Conservation (phyloP, 495 filamentous ascomycete species). For the Massariosphaeria phaeospora region DNA sequence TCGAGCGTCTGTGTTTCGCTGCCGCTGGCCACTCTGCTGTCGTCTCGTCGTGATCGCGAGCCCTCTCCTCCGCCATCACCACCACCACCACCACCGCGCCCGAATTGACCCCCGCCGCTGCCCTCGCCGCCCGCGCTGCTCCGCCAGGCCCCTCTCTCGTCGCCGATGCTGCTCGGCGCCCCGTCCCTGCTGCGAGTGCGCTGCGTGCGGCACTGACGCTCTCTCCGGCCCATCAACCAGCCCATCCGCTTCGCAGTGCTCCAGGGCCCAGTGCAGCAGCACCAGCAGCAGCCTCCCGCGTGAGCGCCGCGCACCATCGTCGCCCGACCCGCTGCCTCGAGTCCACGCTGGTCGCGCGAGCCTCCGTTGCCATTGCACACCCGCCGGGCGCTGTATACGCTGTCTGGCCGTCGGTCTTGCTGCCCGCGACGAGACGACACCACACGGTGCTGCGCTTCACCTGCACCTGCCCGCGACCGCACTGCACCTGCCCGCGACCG, state of each 20-base stretch:
- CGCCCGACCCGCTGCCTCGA: no score
- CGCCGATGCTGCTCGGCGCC: conserved; percentile 18
- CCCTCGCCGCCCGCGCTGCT: background rate
- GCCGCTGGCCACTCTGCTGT: background rate
- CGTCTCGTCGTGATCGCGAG: background rate
- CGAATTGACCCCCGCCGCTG: conserved; percentile 6
- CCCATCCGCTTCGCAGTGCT: no score
- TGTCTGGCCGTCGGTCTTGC: no score
- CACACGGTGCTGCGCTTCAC: background rate
- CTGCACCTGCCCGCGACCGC: background rate
- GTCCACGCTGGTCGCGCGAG: no score
- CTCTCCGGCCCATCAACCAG: no score
- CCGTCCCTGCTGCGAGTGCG: conserved; percentile 17
- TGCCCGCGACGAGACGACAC: background rate
- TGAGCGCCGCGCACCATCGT: background rate
- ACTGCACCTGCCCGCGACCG: background rate
- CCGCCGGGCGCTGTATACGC: background rate
- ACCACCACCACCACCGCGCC: background rate
- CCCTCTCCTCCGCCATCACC: background rate
- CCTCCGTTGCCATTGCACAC: background rate
- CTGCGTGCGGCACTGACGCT: conserved; percentile 27
- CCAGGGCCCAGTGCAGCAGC: background rate
- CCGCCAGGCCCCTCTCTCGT: background rate
- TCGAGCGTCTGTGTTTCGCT: no score
- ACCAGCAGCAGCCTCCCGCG: conserved; percentile 3